phyloP scores from a whole-genome alignment of 805 yeast genomes.

The Zygotorulaspora florentina region DNA sequence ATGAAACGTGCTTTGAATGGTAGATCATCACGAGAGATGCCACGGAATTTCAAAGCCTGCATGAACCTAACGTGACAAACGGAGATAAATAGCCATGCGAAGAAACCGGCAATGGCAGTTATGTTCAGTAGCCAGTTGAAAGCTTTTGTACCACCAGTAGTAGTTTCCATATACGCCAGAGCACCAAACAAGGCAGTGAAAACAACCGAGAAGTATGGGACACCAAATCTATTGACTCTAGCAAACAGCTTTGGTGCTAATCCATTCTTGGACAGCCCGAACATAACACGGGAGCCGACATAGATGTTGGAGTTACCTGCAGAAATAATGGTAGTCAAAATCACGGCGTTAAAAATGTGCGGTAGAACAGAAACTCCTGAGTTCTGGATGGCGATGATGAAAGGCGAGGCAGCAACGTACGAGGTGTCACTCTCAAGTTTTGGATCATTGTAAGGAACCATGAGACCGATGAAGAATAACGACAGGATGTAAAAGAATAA shows the following conservation, averaged over 20 bases:
- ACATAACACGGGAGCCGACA: conserved; percentile 65
- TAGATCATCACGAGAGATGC: conserved; percentile 60
- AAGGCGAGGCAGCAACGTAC: conserved; percentile 60
- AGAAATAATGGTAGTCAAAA: conserved; percentile 62
- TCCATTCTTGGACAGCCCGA: conserved; percentile 56
- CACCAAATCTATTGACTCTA: conserved; percentile 52
- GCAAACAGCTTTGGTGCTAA: conserved; percentile 54
- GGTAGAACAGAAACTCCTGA: conserved; percentile 66
- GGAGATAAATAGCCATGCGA: conserved; percentile 66
- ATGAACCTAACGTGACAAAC: conserved; percentile 66
- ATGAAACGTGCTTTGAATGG: conserved; percentile 72
- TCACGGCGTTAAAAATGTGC: conserved; percentile 67
- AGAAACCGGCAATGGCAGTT: conserved; percentile 72
- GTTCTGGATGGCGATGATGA: conserved; percentile 64
- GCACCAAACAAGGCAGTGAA: conserved; percentile 59
- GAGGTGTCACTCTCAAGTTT: conserved; percentile 37
- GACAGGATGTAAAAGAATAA: conserved; percentile 61
- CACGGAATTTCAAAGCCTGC: conserved; percentile 56
- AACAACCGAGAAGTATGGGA: conserved; percentile 55
- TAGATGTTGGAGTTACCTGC: conserved; percentile 76
- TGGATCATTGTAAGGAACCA: conserved; percentile 66
- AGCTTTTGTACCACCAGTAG: conserved; percentile 51
- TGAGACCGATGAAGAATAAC: conserved; percentile 62
- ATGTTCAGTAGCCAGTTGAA: conserved; percentile 72
- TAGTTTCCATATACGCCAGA: conserved; percentile 56